Evolutionary conservation across 495 filamentous ascomycete species (phyloP).

Genomic region (Tricharina praecox): DNA sequence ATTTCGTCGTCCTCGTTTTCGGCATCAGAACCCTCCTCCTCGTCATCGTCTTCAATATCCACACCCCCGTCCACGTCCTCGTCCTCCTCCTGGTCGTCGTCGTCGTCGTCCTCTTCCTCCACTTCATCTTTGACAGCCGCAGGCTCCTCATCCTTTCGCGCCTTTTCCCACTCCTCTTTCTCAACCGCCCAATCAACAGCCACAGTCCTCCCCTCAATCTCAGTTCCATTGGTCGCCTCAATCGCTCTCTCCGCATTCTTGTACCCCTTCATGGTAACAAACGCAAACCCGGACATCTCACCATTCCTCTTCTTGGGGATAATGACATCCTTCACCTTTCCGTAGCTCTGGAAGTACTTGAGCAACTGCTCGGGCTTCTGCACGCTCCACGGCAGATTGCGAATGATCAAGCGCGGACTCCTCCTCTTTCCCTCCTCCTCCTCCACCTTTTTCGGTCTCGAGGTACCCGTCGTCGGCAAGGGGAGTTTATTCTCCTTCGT

Average conservation of each 20-base stretch:
- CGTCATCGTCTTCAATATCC: constrained; percentile 28
- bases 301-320: constrained; percentile 54
- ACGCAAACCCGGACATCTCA: constrained; percentile 61
- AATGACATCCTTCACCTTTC: constrained; percentile 68
- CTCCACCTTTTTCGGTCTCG: constrained; percentile 29
- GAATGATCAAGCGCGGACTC: constrained; percentile 73
- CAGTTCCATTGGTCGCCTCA: constrained; percentile 68
- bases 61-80: constrained; percentile 35
- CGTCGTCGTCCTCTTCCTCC: constrained; percentile 27
- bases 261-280: constrained; percentile 69
- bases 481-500: constrained; percentile 34
- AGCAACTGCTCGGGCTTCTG: constrained; percentile 65
- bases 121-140: too few relatives aligned
- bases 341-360: constrained; percentile 63
- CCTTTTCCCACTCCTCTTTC: constrained; percentile 44
- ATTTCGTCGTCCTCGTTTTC: constrained; percentile 30
- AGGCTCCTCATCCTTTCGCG: constrained; percentile 13
- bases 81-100: constrained; percentile 33
- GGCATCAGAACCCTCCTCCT: constrained; percentile 28
- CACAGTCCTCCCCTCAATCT: constrained; percentile 66
- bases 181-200: constrained; percentile 96
- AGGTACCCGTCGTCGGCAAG: not conserved
- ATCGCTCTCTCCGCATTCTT: constrained; percentile 89
- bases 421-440: constrained; percentile 30
- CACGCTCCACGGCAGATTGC: constrained; percentile 93